These are phyloP conservation scores for Blastomyces gilchristii DNA, from an alignment of 2,329 filamentous ascomycete species.

Conservation along the genomic window DNA sequence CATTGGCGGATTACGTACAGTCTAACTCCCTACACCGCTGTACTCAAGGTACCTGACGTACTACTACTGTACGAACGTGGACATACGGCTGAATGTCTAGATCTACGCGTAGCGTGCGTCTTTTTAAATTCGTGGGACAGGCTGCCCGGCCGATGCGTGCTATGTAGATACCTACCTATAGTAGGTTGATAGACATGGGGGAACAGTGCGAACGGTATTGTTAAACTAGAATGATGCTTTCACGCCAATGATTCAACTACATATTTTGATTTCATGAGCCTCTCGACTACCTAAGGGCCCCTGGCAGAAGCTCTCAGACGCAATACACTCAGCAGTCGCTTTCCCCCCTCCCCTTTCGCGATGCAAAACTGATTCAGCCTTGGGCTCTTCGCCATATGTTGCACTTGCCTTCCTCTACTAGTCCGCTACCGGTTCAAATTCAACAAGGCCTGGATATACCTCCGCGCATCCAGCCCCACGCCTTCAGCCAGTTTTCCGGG, in stretches of 20 bases:
- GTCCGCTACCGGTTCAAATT: slow-evolving; percentile 31
- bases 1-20: neutral
- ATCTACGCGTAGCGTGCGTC: neutral
- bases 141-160: neutral
- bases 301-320: neutral
- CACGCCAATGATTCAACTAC: neutral
- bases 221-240: neutral
- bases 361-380: neutral
- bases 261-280: neutral
- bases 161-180: neutral
- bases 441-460: slow-evolving; percentile 39
- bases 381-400: no score
- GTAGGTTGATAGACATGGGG: neutral
- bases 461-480: slow-evolving; percentile 37
- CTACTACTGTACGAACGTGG: neutral
- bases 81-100: neutral
- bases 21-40: neutral
- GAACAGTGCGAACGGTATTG: neutral
- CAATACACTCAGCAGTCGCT: neutral
- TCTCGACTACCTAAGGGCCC: neutral
- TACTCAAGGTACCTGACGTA: neutral
- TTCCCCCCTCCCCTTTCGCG: neutral
- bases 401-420: no score
- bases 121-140: neutral
- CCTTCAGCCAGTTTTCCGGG: slow-evolving; percentile 35